These are phyloP conservation scores for Fusarium aywerte DNA, from an alignment of 2,329 filamentous ascomycete genomes.

Conservation along the genomic window DNA sequence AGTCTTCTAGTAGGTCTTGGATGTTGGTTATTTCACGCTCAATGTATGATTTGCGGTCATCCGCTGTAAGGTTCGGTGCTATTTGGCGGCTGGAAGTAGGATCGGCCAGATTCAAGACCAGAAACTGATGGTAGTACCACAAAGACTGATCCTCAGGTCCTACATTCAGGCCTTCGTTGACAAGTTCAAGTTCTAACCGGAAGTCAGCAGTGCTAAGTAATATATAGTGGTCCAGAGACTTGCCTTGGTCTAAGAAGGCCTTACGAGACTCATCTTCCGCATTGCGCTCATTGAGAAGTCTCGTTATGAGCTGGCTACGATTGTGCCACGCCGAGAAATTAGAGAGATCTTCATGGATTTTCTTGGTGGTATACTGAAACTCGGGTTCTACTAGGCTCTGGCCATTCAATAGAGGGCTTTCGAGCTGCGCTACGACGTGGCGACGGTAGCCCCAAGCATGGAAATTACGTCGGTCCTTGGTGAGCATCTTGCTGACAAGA, in stretches of 20 bases:
- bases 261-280: conserved; percentile 72
- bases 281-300: conserved; percentile 75
- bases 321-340: conserved; percentile 99
- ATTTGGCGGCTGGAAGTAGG: conserved; percentile 66
- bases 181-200: conserved; percentile 74
- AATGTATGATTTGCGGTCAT: conserved; percentile 74
- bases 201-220: conserved; percentile 3
- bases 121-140: conserved; percentile 95
- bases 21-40: conserved; percentile 78
- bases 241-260: conserved; percentile 77
- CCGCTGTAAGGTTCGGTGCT: conserved; percentile 68
- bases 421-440: conserved; percentile 79
- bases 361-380: conserved; percentile 89
- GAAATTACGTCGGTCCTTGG: conserved; percentile 88
- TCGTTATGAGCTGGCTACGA: conserved; percentile 83
- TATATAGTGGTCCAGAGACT: conserved; percentile 14
- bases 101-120: conserved; percentile 75
- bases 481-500: conserved; percentile 88
- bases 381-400: conserved; percentile 79
- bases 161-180: conserved; percentile 83
- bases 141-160: conserved; percentile 95
- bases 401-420: conserved; percentile 64
- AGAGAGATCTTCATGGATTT: conserved; percentile 85
- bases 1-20: conserved; percentile 71
- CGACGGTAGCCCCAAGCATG: conserved; percentile 96